phyloP scores from a whole-genome alignment of 495 filamentous ascomycete genomes.

The Penicillium psychrofluorescens region DNA sequence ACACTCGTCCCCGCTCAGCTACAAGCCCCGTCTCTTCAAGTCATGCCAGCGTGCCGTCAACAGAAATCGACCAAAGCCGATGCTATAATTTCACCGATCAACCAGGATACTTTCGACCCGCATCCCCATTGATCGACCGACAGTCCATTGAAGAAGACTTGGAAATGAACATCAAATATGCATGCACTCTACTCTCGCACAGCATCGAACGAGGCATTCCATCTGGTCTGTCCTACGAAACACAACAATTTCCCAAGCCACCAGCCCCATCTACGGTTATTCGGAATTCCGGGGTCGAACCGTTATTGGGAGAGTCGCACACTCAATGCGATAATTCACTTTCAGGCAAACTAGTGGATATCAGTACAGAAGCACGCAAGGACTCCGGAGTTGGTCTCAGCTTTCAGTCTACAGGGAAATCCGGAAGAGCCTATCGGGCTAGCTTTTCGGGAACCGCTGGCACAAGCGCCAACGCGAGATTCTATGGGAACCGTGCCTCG shows the following conservation, averaged over 20 bases:
- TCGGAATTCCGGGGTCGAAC: too few species aligned
- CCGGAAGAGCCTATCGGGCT: neutral
- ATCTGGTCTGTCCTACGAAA: slow-evolving; percentile 6
- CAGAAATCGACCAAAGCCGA: neutral
- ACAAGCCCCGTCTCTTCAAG: slow-evolving; percentile 11
- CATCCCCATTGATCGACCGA: slow-evolving; percentile 11
- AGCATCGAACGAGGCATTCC: slow-evolving; percentile 20
- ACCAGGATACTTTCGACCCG: slow-evolving; percentile 14
- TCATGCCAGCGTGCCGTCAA: neutral
- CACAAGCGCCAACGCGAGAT: slow-evolving; percentile 2
- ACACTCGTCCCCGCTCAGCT: slow-evolving; percentile 15
- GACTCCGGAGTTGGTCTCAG: neutral
- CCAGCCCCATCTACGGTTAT: neutral
- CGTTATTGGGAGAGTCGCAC: too few species aligned
- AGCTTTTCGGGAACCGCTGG: slow-evolving; percentile 2
- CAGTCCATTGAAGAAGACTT: slow-evolving; percentile 15
- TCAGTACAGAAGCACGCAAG: too few species aligned
- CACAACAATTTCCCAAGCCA: neutral
- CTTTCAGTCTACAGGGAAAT: neutral
- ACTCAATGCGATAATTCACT: too few species aligned
- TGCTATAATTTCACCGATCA: slow-evolving; percentile 18
- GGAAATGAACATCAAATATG: slow-evolving; percentile 15
- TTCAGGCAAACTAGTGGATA: too few species aligned
- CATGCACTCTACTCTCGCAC: slow-evolving; percentile 16
- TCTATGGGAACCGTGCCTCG: slow-evolving; percentile 11